A percentile compares a stretch with the other conserved stretches of the same genome.
Evolutionary conservation across 2,329 filamentous ascomycete genomes (phyloP).

Genomic region (Mycocentrospora acerina): DNA sequence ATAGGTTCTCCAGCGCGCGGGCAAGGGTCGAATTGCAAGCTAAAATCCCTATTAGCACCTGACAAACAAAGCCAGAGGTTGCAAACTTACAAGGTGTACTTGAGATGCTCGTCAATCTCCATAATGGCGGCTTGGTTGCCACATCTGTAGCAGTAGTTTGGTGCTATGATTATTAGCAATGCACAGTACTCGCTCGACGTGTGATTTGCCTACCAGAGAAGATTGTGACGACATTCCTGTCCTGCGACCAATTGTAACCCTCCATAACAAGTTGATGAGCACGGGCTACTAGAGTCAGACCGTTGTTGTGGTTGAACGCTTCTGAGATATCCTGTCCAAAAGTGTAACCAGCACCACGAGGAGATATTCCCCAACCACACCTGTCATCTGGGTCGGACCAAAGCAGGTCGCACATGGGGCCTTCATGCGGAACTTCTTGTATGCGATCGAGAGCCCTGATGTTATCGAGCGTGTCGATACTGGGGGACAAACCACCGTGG

Average conservation of each 20-base stretch:
- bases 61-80: too few relatives aligned
- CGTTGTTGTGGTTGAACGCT: slow-evolving; percentile 99
- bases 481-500: slow-evolving; percentile 70
- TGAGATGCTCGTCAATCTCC: slow-evolving; percentile 99
- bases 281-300: slow-evolving; percentile 89
- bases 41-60: slow-evolving; percentile 49
- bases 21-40: slow-evolving; percentile 98
- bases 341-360: slow-evolving; percentile 90
- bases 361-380: slow-evolving; percentile 94
- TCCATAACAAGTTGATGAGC: slow-evolving; percentile 99
- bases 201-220: slow-evolving; percentile 67
- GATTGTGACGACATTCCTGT: slow-evolving; percentile 96
- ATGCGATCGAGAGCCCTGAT: slow-evolving; percentile 54
- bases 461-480: slow-evolving; percentile 74
- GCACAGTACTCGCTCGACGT: not conserved
- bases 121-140: slow-evolving; percentile 99
- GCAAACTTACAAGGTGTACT: slow-evolving; percentile 98
- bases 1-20: slow-evolving; percentile 96
- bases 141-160: slow-evolving; percentile 92
- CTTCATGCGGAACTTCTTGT: slow-evolving; percentile 76
- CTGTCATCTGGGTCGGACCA: slow-evolving; percentile 93
- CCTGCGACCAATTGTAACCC: slow-evolving; percentile 99
- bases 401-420: slow-evolving; percentile 74
- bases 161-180: slow-evolving; percentile 38
- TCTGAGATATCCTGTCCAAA: slow-evolving; percentile 98